A percentile compares a stretch with the other conserved stretches of the same genome.
Conservation (phyloP, 1,139 yeast species). For the Candida pseudoviswanathii region DNA sequence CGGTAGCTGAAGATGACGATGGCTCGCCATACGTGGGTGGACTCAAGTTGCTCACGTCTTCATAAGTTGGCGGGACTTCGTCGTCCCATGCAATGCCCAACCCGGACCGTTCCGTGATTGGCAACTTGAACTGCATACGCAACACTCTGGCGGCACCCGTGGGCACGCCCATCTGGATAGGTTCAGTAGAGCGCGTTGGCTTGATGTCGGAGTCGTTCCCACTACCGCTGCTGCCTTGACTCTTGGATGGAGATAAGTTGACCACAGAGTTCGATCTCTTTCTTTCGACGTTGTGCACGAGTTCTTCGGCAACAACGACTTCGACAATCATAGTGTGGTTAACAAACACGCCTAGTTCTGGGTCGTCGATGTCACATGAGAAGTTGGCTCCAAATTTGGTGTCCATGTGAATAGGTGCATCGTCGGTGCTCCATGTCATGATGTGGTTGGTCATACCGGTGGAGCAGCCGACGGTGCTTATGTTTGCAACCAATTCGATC, state of each 20-base stretch:
- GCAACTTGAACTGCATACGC: constrained; percentile 88
- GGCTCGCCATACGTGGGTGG: constrained; percentile 75
- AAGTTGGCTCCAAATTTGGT: constrained; percentile 56
- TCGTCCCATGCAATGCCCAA: constrained; percentile 98
- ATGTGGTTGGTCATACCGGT: constrained; percentile 50
- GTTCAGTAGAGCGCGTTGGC: constrained; percentile 5
- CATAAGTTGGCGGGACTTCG: constrained; percentile 96
- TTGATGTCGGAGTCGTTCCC: neutral
- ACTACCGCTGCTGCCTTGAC: constrained; percentile 15
- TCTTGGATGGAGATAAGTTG: constrained; percentile 27
- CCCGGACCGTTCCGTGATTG: constrained; percentile 87
- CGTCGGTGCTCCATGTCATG: constrained; percentile 29
- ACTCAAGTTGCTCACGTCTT: constrained; percentile 74
- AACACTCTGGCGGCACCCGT: constrained; percentile 95
- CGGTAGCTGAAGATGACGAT: constrained; percentile 25
- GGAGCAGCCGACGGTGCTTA: constrained; percentile 56
- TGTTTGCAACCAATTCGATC: constrained; percentile 75
- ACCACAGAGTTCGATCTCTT: constrained; percentile 17
- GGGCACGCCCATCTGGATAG: constrained; percentile 51
- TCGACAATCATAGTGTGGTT: constrained; percentile 79
- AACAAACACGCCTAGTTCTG: constrained; percentile 74
- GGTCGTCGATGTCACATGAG: constrained; percentile 81
- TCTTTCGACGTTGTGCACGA: constrained; percentile 41
- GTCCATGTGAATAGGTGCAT: constrained; percentile 24
- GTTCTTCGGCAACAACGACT: constrained; percentile 91